Percentiles rank a stretch among this genome's conserved stretches.
Evolutionary conservation across 805 yeast species (phyloP).

Genomic region (Schwanniomyces sp.): DNA sequence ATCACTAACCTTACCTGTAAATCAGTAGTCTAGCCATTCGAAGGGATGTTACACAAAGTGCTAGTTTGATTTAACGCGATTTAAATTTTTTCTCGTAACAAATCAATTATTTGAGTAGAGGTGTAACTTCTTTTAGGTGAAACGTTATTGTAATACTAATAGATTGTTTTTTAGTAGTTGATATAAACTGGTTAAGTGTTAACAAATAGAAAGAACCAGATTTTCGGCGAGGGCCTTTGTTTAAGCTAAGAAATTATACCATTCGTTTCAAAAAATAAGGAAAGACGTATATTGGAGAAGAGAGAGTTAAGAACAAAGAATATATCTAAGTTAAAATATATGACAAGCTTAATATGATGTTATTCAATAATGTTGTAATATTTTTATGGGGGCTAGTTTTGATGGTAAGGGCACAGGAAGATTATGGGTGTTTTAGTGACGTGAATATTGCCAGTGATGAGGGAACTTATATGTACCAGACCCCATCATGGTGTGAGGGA

Average conservation of each 20-base stretch:
- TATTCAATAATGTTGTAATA: background rate
- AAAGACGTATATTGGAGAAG: background rate
- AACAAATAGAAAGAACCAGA: background rate
- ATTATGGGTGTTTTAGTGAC: constrained; percentile 29
- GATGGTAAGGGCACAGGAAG: background rate
- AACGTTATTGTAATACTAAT: background rate
- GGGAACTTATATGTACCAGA: constrained; percentile 27
- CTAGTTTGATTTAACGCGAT: constrained; percentile 4
- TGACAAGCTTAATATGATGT: background rate
- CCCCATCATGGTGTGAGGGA: constrained; percentile 25
- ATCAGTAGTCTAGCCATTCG: background rate
- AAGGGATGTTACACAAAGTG: constrained; percentile 6
- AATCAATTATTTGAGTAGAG: background rate
- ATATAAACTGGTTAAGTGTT: background rate
- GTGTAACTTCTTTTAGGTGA: background rate
- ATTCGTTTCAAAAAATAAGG: background rate
- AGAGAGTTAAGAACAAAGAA: background rate
- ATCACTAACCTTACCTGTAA: background rate
- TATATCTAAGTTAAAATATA: background rate
- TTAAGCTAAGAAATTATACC: background rate
- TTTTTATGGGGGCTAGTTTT: background rate
- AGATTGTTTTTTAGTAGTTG: background rate
- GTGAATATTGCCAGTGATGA: constrained; percentile 22
- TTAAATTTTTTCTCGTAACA: constrained; percentile 6
- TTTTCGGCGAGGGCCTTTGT: background rate